Evolutionary conservation across 805 yeast species (phyloP).

Genomic region (Yarrowia phangngaensis): DNA sequence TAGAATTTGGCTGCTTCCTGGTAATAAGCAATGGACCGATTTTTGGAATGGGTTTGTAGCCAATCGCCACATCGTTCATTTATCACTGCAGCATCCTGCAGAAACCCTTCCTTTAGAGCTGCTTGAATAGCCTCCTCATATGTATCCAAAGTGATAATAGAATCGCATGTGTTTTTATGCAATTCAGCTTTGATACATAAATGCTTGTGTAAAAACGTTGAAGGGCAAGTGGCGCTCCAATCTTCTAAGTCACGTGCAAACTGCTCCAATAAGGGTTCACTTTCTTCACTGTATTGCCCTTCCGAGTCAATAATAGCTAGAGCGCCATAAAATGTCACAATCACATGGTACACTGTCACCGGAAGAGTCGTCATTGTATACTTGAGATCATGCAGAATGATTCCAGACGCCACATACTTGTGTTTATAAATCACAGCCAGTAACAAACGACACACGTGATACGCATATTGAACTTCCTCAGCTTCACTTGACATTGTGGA

Average conservation of each 20-base stretch:
- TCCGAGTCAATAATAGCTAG: slow-evolving; percentile 35
- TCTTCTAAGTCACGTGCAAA: slow-evolving; percentile 37
- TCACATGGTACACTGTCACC: slow-evolving; percentile 33
- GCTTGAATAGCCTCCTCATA: slow-evolving; percentile 48
- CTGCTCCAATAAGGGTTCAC: slow-evolving; percentile 34
- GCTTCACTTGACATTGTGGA: slow-evolving; percentile 27
- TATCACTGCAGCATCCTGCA: slow-evolving; percentile 44
- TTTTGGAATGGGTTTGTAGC: slow-evolving; percentile 39
- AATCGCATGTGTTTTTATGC: slow-evolving; percentile 34
- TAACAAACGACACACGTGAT: slow-evolving; percentile 30
- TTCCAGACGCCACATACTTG: slow-evolving; percentile 32
- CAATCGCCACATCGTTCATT: slow-evolving; percentile 43
- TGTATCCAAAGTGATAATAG: slow-evolving; percentile 44
- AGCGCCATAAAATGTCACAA: slow-evolving; percentile 34
- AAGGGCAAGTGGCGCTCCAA: slow-evolving; percentile 42
- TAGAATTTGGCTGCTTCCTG: slow-evolving; percentile 39
- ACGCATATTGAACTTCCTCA: slow-evolving; percentile 32
- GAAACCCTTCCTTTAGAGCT: slow-evolving; percentile 38
- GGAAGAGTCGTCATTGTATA: slow-evolving; percentile 31
- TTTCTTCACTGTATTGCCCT: slow-evolving; percentile 29
- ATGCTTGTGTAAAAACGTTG: slow-evolving; percentile 43
- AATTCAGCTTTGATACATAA: slow-evolving; percentile 41
- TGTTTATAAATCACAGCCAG: slow-evolving; percentile 33
- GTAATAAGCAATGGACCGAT: slow-evolving; percentile 42
- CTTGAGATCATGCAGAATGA: slow-evolving; percentile 31